Evolutionary conservation across 768 basidiomycete genomes (phyloP).

Genomic region (Mycena maculata): DNA sequence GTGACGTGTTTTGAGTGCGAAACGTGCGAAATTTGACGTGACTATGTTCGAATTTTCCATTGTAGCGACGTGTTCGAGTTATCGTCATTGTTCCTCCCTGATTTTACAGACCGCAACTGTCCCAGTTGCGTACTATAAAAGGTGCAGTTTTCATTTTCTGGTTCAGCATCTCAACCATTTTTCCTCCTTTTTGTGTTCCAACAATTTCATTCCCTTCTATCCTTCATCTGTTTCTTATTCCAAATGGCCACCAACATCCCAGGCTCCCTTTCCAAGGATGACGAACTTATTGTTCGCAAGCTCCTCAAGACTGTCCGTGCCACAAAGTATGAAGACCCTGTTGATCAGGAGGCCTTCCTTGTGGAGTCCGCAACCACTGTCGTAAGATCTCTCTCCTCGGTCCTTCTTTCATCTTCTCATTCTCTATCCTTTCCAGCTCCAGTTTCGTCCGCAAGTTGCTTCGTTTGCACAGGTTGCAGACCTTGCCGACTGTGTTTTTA

Average conservation of each 20-base stretch:
- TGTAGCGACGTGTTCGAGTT: background rate
- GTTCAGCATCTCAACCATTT: background rate
- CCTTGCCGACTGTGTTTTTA: background rate
- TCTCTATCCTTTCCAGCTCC: background rate
- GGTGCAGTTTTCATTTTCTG: background rate
- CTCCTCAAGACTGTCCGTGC: conserved; percentile 4
- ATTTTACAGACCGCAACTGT: background rate
- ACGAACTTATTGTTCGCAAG: background rate
- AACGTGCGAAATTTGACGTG: background rate
- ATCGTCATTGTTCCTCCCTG: background rate
- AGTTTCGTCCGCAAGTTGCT: background rate
- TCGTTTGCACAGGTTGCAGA: background rate
- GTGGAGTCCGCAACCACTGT: conserved; percentile 2
- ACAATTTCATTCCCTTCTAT: background rate
- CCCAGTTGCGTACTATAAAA: conserved; percentile 3
- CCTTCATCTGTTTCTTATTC: background rate
- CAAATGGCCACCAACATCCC: background rate
- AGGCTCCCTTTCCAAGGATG: background rate
- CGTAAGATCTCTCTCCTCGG: background rate
- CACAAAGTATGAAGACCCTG: conserved; percentile 7
- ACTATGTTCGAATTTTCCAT: background rate
- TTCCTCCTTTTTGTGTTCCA: background rate
- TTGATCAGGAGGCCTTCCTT: conserved; percentile 19
- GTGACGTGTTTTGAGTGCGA: background rate
- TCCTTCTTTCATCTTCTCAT: too few relatives aligned